phyloP scores from a whole-genome alignment of 2,329 filamentous ascomycete genomes.

The Ploettnerulaceae sp. region DNA sequence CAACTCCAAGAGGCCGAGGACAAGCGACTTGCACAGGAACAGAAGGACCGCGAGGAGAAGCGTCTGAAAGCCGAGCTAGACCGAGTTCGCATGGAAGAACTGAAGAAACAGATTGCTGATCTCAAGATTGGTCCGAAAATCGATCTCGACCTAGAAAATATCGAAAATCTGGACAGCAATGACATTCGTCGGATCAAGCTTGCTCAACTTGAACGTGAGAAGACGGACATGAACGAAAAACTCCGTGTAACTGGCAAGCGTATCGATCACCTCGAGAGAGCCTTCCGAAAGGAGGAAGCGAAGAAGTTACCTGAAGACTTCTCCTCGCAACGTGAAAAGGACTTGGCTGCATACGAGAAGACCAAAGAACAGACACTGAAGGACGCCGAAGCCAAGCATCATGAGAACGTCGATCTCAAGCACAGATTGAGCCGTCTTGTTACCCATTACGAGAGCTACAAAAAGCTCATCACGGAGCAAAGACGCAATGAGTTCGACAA shows the following conservation, averaged over 20 bases:
- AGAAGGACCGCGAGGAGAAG: constrained; percentile 82
- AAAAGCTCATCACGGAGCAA: constrained; percentile 74
- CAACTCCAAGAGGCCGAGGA: constrained; percentile 87
- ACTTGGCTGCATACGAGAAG: constrained; percentile 75
- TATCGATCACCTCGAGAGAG: constrained; percentile 94
- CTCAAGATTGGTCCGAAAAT: constrained; percentile 82
- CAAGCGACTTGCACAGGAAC: constrained; percentile 84
- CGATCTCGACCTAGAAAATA: constrained; percentile 69
- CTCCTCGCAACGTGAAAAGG: constrained; percentile 71
- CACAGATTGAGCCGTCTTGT: constrained; percentile 84
- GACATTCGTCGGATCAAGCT: constrained; percentile 92
- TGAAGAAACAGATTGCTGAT: constrained; percentile 88
- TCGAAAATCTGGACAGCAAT: constrained; percentile 83
- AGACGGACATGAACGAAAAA: constrained; percentile 90
- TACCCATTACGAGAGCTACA: constrained; percentile 78
- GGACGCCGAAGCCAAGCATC: constrained; percentile 83
- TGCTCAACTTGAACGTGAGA: constrained; percentile 93
- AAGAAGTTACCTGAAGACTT: constrained; percentile 90
- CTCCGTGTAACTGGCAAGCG: constrained; percentile 90
- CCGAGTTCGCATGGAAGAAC: constrained; percentile 84
- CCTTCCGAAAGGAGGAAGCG: constrained; percentile 89
- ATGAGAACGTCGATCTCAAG: constrained; percentile 88
- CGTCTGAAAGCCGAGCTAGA: constrained; percentile 83
- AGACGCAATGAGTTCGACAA: constrained; percentile 95
- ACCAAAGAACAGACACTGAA: constrained; percentile 71